Conservation (phyloP, 1,139 yeast genomes). For the Geotrichum bryndzae region DNA sequence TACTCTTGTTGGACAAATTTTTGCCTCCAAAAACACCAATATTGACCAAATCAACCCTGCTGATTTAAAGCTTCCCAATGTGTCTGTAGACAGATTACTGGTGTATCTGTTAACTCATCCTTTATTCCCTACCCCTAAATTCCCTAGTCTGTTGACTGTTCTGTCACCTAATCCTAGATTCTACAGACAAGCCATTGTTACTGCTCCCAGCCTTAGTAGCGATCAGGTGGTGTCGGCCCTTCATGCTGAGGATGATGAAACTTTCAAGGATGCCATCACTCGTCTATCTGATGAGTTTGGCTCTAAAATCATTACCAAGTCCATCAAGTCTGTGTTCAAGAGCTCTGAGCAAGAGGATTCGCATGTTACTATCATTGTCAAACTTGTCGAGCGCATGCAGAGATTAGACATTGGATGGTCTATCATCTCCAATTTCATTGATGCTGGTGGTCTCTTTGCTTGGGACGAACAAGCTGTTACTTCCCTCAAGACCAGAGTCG, state of each 20-base stretch:
- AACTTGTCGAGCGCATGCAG: conserved; percentile 41
- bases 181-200: conserved; percentile 72
- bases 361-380: conserved; percentile 30
- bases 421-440: conserved; percentile 57
- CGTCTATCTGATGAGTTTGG: conserved; percentile 58
- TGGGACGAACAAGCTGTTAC: conserved; percentile 50
- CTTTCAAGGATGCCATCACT: conserved; percentile 61
- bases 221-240: conserved; percentile 59
- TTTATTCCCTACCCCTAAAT: conserved; percentile 58
- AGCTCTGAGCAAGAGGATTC: conserved; percentile 16
- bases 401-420: conserved; percentile 51
- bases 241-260: conserved; percentile 46
- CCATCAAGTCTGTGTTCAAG: conserved; percentile 22
- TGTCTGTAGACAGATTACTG: conserved; percentile 44
- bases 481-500: conserved; percentile 41
- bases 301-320: conserved; percentile 28
- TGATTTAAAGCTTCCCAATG: conserved; percentile 4
- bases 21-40: conserved; percentile 9
- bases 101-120: conserved; percentile 83
- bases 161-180: conserved; percentile 53
- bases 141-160: conserved; percentile 49
- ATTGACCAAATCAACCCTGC: conserved; percentile 15
- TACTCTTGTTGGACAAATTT: conserved; percentile 13
- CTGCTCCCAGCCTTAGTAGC: conserved; percentile 65
- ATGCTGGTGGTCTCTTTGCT: conserved; percentile 65